A percentile compares a stretch with the other conserved stretches of the same genome.
Conservation (phyloP, 1,284 basidiomycete species). For the Pterulicium gracile region DNA sequence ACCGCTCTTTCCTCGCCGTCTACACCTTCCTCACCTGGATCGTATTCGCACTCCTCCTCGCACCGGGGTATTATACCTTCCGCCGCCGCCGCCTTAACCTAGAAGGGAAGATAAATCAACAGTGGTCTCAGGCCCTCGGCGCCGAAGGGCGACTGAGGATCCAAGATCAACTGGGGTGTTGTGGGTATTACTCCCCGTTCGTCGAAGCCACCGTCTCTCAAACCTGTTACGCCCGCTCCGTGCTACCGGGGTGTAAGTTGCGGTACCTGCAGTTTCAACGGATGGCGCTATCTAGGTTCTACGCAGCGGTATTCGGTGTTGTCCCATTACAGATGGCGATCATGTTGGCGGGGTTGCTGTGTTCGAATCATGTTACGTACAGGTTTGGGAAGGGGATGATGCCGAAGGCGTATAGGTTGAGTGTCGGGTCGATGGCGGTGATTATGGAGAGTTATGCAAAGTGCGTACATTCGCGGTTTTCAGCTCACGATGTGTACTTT, state of each 20-base stretch:
- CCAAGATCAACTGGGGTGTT: slow-evolving; percentile 56
- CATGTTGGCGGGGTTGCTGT: slow-evolving; percentile 46
- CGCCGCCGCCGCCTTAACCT: slow-evolving; percentile 59
- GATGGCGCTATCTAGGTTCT: slow-evolving; percentile 42
- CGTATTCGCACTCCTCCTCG: slow-evolving; percentile 47
- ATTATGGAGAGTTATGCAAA: slow-evolving; percentile 64
- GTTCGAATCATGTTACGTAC: slow-evolving; percentile 67
- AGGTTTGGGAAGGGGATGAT: slow-evolving; percentile 72
- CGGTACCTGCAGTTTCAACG: slow-evolving; percentile 43
- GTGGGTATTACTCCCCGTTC: slow-evolving; percentile 61
- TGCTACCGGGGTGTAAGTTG: slow-evolving; percentile 55
- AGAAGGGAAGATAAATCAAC: slow-evolving; percentile 60
- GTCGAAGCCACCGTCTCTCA: slow-evolving; percentile 56
- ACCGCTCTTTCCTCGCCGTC: slow-evolving; percentile 56
- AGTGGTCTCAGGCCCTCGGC: slow-evolving; percentile 53
- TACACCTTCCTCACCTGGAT: slow-evolving; percentile 61
- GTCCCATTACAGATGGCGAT: slow-evolving; percentile 46
- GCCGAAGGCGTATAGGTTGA: slow-evolving; percentile 61
- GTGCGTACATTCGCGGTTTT: too few relatives aligned
- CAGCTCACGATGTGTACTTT: too few relatives aligned
- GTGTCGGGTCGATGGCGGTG: slow-evolving; percentile 53
- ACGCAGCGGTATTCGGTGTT: slow-evolving; percentile 42
- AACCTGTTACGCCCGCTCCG: slow-evolving; percentile 52
- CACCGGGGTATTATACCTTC: slow-evolving; percentile 65
- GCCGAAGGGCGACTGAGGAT: slow-evolving; percentile 42